A percentile compares a stretch with the other conserved stretches of the same genome.
These are phyloP conservation scores for Moelleriella libera DNA, from an alignment of 2,329 filamentous ascomycete genomes.

Conservation along the genomic window DNA sequence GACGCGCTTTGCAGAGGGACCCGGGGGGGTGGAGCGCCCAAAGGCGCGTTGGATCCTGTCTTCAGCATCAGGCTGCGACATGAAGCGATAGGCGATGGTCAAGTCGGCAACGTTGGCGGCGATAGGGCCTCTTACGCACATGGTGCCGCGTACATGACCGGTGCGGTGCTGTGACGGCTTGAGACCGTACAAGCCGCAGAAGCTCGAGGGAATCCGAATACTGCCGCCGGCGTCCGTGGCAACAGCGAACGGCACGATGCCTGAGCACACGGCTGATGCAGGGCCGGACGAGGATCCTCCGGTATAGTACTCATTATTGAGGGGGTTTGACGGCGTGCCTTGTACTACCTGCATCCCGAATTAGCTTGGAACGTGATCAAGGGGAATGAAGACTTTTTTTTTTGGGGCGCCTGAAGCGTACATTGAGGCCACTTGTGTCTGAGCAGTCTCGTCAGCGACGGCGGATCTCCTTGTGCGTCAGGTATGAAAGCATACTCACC, in stretches of 20 bases:
- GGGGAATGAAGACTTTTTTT: neutral
- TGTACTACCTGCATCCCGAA: constrained; percentile 32
- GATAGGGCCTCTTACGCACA: constrained; percentile 59
- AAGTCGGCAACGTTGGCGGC: constrained; percentile 65
- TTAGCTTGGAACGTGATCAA: neutral
- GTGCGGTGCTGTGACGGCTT: constrained; percentile 66
- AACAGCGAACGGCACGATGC: constrained; percentile 60
- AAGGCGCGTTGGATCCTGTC: constrained; percentile 50
- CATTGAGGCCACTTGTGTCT: constrained; percentile 76
- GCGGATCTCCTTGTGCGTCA: neutral
- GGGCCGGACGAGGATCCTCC: constrained; percentile 71
- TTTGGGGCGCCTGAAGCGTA: constrained; percentile 11
- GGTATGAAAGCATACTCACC: constrained; percentile 25
- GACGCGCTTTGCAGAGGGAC: constrained; percentile 34
- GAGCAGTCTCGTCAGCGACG: neutral
- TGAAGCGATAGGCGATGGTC: constrained; percentile 66
- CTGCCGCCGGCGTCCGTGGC: constrained; percentile 68
- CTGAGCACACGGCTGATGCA: constrained; percentile 54
- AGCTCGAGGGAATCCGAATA: constrained; percentile 58
- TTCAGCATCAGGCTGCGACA: constrained; percentile 56
- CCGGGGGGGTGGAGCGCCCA: constrained; percentile 35
- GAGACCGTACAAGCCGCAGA: constrained; percentile 70
- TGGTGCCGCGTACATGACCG: constrained; percentile 35
- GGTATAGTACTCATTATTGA: constrained; percentile 63
- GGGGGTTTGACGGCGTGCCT: constrained; percentile 66